These are phyloP conservation scores for Azolla pinnata DNA, from an alignment of 75 land plant genomes.

Conservation along the genomic window DNA sequence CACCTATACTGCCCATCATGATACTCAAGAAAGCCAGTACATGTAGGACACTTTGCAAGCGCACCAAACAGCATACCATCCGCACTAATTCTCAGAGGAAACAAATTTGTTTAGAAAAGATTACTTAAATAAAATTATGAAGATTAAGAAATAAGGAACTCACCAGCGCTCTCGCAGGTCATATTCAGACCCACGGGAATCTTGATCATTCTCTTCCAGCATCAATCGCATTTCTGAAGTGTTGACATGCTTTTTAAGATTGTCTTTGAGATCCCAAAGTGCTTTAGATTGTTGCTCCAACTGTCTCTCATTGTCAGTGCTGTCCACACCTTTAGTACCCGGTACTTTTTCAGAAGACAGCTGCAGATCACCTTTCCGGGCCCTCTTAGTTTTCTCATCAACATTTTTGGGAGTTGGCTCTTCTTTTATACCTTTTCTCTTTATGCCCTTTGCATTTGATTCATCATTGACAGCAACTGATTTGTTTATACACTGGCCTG, in stretches of 20 bases:
- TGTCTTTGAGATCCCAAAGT: conserved; percentile 78
- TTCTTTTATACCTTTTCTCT: conserved; percentile 13
- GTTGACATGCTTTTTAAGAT: conserved; percentile 64
- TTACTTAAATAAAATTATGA: not conserved
- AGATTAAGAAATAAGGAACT: not conserved
- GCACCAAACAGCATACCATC: conserved; percentile 99
- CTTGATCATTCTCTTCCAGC: conserved; percentile 72
- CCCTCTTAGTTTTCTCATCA: conserved; percentile 6
- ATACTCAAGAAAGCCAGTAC: conserved; percentile 56
- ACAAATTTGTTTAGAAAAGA: not conserved
- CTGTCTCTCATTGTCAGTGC: conserved; percentile 31
- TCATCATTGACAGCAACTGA: not conserved
- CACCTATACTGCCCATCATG: conserved; percentile 70
- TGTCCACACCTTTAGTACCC: conserved; percentile 3
- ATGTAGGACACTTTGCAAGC: conserved; percentile 56
- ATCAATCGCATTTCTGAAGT: conserved; percentile 62
- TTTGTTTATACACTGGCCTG: no score
- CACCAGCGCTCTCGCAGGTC: conserved; percentile 92
- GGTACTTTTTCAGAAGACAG: not conserved
- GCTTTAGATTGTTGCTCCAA: conserved; percentile 69
- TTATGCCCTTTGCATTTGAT: conserved; percentile 13
- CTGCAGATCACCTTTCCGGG: conserved; percentile 10
- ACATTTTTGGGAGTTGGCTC: conserved; percentile 2
- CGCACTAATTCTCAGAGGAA: no score
- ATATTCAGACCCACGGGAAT: conserved; percentile 68